phyloP scores from a whole-genome alignment of 139 green algal genomes.

The Tetraselmis chui region DNA sequence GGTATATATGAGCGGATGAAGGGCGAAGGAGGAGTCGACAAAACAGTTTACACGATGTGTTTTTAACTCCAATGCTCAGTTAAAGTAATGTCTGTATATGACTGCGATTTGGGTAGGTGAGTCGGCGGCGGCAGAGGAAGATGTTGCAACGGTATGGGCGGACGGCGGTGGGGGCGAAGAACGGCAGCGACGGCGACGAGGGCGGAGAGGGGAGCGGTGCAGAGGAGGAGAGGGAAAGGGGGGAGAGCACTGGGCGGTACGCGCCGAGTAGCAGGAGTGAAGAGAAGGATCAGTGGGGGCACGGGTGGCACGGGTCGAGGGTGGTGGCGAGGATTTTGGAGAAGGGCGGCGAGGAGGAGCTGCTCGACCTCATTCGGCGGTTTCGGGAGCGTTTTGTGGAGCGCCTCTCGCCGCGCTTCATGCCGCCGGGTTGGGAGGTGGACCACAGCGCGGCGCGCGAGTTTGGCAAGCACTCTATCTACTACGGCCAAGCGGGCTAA shows the following conservation, averaged over 20 bases:
- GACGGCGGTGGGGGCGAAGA: neutral
- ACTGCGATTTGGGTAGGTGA: no score
- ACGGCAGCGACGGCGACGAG: neutral
- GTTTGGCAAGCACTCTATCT: neutral
- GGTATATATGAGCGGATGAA: no score
- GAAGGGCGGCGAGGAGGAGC: neutral
- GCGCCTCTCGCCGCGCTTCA: neutral
- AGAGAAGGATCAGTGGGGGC: neutral
- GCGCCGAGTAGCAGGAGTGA: neutral
- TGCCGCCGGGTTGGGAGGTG: neutral
- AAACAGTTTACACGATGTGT: no score
- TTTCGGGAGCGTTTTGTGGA: neutral
- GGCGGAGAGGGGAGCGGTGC: neutral
- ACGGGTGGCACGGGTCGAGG: neutral
- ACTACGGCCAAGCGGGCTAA: neutral
- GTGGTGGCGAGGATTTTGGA: neutral
- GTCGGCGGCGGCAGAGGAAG: neutral
- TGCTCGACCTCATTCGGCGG: neutral
- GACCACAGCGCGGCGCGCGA: neutral
- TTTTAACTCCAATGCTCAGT: no score
- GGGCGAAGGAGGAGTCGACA: no score
- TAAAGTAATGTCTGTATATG: no score
- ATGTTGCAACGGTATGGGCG: neutral
- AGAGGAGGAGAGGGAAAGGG: neutral
- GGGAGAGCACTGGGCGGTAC: neutral